Evolutionary conservation across 2,329 filamentous ascomycete genomes (phyloP), one percentile per base, ranked within the genome.

Genomic region (Exophiala spinifera): DNA sequence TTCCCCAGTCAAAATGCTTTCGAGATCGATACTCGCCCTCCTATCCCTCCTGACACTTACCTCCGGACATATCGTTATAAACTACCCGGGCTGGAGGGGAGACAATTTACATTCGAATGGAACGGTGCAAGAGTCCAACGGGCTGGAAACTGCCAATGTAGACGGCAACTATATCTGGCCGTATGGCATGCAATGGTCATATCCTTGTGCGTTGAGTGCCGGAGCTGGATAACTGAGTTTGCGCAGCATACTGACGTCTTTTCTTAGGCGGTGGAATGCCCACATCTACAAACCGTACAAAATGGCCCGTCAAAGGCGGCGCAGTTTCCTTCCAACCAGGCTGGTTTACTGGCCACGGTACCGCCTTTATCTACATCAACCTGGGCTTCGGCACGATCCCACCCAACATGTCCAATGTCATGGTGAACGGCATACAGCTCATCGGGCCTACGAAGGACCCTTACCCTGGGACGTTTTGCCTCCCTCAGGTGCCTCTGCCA

Each of bases 181-280:
- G 1, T 95, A 88, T 63, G 91, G 91, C 73, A 92, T 94, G 88
- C 88, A 95, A 76, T 96, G 91, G 91, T 84, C 86, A 70, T 96
- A 95, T 76, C 91, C 91, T 72, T 96, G 91, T 96, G 77, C 75
- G 89, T 76, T 31, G 28, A 31, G 10, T 31, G 28, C n/a, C n/a
- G n/a, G n/a, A n/a, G n/a, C n/a, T n/a, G n/a, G n/a, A n/a, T n/a
- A n/a, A n/a, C n/a, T n/a, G n/a, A n/a, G n/a, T n/a, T n/a, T n/a
- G n/a, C n/a, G n/a, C n/a, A n/a, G n/a, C n/a, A n/a, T 11, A 31
- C 28, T 31, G 28, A 31, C 28, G 8, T 10, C 3, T 10, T 31
- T 10, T 31, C 10, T 31, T 65, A 96, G 92, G 92, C 69, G 94
- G 94, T 55, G 94, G 94, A 58, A 84, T 92, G 76, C 77, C 78